Conservation (phyloP, 305 asterid species). For the Fraxinus angustifolia region DNA sequence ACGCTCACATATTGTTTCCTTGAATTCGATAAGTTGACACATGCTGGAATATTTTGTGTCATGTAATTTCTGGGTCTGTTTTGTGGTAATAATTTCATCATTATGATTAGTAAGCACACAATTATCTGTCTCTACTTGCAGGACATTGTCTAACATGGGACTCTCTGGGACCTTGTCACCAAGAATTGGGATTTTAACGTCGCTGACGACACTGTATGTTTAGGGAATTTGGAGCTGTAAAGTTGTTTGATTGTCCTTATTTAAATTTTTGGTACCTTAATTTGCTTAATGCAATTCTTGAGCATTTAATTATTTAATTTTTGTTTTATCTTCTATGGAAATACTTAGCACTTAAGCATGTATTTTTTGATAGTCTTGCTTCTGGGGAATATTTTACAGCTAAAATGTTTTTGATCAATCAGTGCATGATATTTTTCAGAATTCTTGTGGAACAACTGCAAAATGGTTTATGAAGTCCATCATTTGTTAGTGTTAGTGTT, state of each 20-base stretch:
- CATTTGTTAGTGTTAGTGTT: neutral
- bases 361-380: neutral
- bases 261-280: conserved; percentile 8
- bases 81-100: neutral
- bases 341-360: neutral
- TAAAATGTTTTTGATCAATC: neutral
- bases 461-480: neutral
- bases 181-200: conserved; percentile 51
- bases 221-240: conserved; percentile 18
- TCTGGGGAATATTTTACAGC: neutral
- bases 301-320: neutral
- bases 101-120: neutral
- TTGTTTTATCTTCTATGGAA: neutral
- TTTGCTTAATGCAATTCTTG: neutral
- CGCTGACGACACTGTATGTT: conserved; percentile 70
- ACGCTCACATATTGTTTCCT: neutral
- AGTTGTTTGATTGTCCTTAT: conserved; percentile 19
- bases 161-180: conserved; percentile 80
- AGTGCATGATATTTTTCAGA: neutral
- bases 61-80: neutral
- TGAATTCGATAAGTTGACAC: neutral
- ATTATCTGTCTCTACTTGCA: conserved; percentile 30
- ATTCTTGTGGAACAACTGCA: neutral
- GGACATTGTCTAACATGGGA: conserved; percentile 89
- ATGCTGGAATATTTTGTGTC: neutral